Evolutionary conservation across 2,329 filamentous ascomycete genomes (phyloP).

Genomic region (Penicillium aurantiogriseum): DNA sequence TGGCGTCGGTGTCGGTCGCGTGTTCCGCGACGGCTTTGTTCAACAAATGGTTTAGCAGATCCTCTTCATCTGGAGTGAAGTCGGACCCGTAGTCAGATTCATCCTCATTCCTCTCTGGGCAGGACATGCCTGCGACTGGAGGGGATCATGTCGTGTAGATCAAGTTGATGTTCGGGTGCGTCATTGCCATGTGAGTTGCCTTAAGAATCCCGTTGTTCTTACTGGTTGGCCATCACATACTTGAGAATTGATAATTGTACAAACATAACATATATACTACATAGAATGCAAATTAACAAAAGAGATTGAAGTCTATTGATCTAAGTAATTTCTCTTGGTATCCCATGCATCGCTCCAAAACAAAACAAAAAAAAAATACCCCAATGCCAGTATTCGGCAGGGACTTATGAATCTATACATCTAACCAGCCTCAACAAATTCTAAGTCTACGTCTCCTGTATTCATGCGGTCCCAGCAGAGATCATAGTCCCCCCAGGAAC

Average conservation of each 20-base stretch:
- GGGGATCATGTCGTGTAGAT: conserved; percentile 22
- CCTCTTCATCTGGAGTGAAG: conserved; percentile 58
- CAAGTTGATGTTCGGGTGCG: conserved; percentile 9
- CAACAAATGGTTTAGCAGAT: conserved; percentile 53
- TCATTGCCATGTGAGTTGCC: conserved; percentile 13
- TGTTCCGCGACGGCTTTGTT: conserved; percentile 42
- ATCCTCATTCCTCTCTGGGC: conserved; percentile 26
- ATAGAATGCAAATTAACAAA: background rate
- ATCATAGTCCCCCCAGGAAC: conserved; percentile 18
- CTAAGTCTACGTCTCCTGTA: background rate
- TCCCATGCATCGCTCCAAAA: conserved; percentile 18
- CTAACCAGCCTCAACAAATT: background rate
- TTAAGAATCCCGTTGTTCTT: conserved; percentile 12
- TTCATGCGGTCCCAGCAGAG: conserved; percentile 18
- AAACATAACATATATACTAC: background rate
- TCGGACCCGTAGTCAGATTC: conserved; percentile 62
- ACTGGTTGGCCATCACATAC: conserved; percentile 8
- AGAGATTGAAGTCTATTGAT: conserved; percentile 16
- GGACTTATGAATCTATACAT: conserved; percentile 14
- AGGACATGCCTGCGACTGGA: conserved; percentile 35
- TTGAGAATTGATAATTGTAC: background rate
- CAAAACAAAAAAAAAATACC: background rate
- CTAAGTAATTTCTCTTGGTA: conserved; percentile 16
- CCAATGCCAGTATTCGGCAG: conserved; percentile 6
- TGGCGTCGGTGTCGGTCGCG: conserved; percentile 23